phyloP scores from a whole-genome alignment of 2,329 filamentous ascomycete species.

The Nannizziopsis barbatae region DNA sequence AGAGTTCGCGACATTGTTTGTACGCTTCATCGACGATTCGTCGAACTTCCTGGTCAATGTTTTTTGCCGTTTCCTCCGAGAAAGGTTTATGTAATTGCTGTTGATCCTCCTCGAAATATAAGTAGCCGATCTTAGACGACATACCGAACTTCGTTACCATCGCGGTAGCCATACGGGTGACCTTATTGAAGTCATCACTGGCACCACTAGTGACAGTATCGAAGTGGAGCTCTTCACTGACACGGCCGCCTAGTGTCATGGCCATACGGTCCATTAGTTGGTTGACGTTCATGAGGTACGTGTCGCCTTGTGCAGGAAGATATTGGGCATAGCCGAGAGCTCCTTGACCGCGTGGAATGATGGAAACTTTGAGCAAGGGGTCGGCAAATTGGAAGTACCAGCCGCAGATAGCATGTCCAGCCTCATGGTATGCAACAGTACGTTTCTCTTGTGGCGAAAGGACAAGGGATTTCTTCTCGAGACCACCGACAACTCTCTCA shows the following conservation, averaged over 20 bases:
- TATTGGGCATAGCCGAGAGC: conserved; percentile 95
- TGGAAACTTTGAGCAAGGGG: conserved; percentile 93
- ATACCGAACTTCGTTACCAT: conserved; percentile 99
- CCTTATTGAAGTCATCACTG: conserved; percentile 96
- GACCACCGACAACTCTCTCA: conserved; percentile 87
- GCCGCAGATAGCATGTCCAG: conserved; percentile 93
- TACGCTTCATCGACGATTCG: conserved; percentile 89
- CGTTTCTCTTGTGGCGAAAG: conserved; percentile 88
- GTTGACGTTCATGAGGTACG: conserved; percentile 88
- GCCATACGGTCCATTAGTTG: conserved; percentile 99
- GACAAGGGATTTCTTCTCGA: conserved; percentile 95
- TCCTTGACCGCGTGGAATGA: conserved; percentile 90
- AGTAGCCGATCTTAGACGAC: conserved; percentile 83
- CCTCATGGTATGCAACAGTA: conserved; percentile 95
- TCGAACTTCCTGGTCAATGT: conserved; percentile 83
- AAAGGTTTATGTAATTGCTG: conserved; percentile 88
- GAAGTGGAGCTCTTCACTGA: conserved; percentile 94
- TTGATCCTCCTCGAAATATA: conserved; percentile 77
- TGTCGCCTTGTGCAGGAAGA: conserved; percentile 69
- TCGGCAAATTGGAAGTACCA: conserved; percentile 98
- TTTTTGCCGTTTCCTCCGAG: conserved; percentile 82
- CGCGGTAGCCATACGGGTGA: conserved; percentile 84
- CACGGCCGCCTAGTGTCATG: conserved; percentile 92
- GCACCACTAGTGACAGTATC: conserved; percentile 91
- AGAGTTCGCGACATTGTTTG: conserved; percentile 72